Percentiles rank a stretch among this genome's conserved stretches.
phyloP scores from a whole-genome alignment of 2,329 filamentous ascomycete genomes.

The Stenocarpella maydis region DNA sequence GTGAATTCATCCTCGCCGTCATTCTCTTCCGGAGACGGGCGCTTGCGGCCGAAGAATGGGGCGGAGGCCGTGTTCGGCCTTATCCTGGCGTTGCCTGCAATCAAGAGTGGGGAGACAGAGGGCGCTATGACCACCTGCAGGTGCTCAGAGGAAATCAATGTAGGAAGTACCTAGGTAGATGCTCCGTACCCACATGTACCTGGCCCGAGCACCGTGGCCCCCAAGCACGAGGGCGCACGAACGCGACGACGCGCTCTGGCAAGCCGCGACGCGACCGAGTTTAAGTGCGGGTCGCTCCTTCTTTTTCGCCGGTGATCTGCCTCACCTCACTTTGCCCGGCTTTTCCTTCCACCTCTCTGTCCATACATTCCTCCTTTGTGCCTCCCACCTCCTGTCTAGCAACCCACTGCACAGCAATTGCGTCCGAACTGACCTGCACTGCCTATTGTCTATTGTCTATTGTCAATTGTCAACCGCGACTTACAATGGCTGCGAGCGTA shows the following conservation, averaged over 20 bases:
- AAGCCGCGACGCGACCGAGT: slow-evolving; percentile 17
- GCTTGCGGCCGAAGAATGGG: slow-evolving; percentile 28
- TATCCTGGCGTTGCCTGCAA: neutral
- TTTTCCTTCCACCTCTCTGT: neutral
- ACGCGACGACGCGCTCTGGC: slow-evolving; percentile 22
- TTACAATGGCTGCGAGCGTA: slow-evolving; percentile 41
- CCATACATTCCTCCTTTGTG: neutral
- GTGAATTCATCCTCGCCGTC: neutral
- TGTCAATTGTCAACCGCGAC: slow-evolving; percentile 24
- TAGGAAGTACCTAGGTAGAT: neutral
- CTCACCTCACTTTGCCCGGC: neutral
- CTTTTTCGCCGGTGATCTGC: neutral
- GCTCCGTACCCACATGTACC: too few relatives aligned
- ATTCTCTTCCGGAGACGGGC: slow-evolving; percentile 17
- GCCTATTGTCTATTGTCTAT: slow-evolving; percentile 12
- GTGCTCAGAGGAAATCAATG: neutral
- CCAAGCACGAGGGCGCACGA: neutral
- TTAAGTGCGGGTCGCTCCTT: slow-evolving; percentile 22
- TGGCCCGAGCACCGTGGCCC: slow-evolving; percentile 1
- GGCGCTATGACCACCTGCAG: neutral
- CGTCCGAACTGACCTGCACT: slow-evolving; percentile 1
- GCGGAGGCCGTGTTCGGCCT: slow-evolving; percentile 19
- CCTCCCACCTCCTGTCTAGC: slow-evolving; percentile 28
- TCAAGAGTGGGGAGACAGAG: neutral
- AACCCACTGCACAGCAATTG: slow-evolving; percentile 3